phyloP scores from a whole-genome alignment of 2,329 filamentous ascomycete species.

The Botrytis fragariae region DNA sequence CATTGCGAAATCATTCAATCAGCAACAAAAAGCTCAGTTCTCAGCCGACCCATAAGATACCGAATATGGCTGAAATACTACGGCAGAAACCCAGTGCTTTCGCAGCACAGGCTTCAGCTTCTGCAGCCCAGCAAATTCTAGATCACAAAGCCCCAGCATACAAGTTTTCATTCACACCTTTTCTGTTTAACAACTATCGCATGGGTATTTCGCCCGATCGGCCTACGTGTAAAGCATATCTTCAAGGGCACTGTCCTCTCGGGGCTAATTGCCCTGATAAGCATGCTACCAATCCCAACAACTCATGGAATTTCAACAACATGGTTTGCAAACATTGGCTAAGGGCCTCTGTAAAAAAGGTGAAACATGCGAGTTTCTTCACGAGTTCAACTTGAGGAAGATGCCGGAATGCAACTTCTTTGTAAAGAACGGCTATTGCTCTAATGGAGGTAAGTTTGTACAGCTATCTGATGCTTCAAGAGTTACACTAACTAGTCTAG shows the following conservation, averaged over 20 bases:
- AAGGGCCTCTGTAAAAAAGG: conserved; percentile 97
- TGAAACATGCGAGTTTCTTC: conserved; percentile 92
- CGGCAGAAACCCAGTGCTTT: conserved; percentile 17
- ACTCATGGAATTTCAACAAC: conserved; percentile 61
- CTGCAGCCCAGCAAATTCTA: conserved; percentile 47
- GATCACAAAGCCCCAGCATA: conserved; percentile 56
- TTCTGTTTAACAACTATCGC: conserved; percentile 78
- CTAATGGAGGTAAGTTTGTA: conserved; percentile 61
- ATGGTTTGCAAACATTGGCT: conserved; percentile 99
- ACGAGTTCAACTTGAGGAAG: conserved; percentile 96
- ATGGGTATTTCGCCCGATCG: conserved; percentile 78
- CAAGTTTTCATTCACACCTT: conserved; percentile 81
- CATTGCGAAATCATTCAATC: neutral
- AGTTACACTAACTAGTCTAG: conserved; percentile 40
- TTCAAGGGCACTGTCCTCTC: conserved; percentile 81
- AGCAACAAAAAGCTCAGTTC: neutral
- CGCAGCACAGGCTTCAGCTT: conserved; percentile 21
- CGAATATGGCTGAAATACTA: conserved; percentile 17
- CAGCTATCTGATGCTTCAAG: neutral
- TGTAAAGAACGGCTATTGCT: conserved; percentile 88
- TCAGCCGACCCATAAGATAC: neutral
- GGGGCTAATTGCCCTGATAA: conserved; percentile 83
- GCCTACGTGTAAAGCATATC: conserved; percentile 82
- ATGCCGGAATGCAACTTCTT: conserved; percentile 99
- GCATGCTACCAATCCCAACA: conserved; percentile 51